Percentiles rank a stretch among this genome's conserved stretches.
Evolutionary conservation across 305 asterid species (phyloP).

Genomic region (Fraxinus platypoda): DNA sequence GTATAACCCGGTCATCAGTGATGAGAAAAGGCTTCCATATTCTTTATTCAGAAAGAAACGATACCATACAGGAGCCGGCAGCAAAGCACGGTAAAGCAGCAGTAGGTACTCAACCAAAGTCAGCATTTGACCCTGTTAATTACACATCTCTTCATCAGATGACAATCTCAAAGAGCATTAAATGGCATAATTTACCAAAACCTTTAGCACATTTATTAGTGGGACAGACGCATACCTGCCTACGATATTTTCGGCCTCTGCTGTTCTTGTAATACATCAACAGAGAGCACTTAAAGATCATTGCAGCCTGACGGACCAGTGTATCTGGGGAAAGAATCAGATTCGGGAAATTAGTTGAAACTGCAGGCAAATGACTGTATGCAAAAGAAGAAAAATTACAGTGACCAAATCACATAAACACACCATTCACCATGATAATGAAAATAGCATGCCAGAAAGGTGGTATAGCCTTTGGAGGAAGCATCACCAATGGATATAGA

Average conservation of each 20-base stretch:
- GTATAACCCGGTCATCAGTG: slow-evolving; percentile 76
- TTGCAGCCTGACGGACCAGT: slow-evolving; percentile 71
- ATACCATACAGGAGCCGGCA: slow-evolving; percentile 89
- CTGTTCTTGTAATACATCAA: slow-evolving; percentile 69
- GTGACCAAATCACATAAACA: slow-evolving; percentile 13
- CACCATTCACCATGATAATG: slow-evolving; percentile 80
- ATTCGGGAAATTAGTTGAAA: slow-evolving; percentile 16
- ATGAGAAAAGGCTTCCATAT: slow-evolving; percentile 79
- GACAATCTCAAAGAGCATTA: slow-evolving; percentile 14
- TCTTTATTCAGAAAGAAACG: slow-evolving; percentile 75
- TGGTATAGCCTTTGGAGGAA: slow-evolving; percentile 74
- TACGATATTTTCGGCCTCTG: slow-evolving; percentile 65
- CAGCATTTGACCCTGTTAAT: slow-evolving; percentile 66
- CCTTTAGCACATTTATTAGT: neutral
- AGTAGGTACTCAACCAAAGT: slow-evolving; percentile 69
- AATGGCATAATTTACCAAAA: slow-evolving; percentile 2
- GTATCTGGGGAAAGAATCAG: slow-evolving; percentile 46
- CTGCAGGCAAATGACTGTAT: neutral
- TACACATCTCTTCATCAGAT: slow-evolving; percentile 20
- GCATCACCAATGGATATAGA: slow-evolving; percentile 60
- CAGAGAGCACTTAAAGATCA: slow-evolving; percentile 62
- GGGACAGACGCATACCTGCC: slow-evolving; percentile 45
- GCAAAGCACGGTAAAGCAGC: slow-evolving; percentile 70
- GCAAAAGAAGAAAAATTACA: neutral
- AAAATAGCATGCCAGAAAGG: slow-evolving; percentile 86